Evolutionary conservation across 192 early-diverging fungal genomes (phyloP).

Genomic region (Phycomyces nitens): DNA sequence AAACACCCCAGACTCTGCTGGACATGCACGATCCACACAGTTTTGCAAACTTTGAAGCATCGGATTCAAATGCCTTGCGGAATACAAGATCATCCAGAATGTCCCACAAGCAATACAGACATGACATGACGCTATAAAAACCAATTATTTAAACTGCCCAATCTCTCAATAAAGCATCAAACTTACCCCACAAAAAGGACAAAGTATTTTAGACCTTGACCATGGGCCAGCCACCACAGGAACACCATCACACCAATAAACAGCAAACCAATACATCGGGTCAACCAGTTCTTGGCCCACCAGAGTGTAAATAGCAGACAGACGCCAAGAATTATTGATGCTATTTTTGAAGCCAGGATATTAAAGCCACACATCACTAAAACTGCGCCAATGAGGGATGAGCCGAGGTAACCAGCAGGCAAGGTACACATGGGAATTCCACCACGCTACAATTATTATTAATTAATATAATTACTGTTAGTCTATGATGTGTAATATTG

Average conservation of each 20-base stretch:
- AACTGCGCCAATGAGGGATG: slow-evolving; percentile 83
- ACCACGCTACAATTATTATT: slow-evolving; percentile 44
- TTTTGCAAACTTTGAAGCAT: slow-evolving; percentile 83
- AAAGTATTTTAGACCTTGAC: slow-evolving; percentile 79
- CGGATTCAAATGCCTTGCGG: slow-evolving; percentile 92
- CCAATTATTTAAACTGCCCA: too few relatives aligned
- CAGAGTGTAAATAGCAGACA: slow-evolving; percentile 77
- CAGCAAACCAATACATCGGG: slow-evolving; percentile 72
- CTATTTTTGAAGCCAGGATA: slow-evolving; percentile 79
- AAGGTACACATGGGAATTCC: slow-evolving; percentile 81
- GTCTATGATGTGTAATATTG: not conserved
- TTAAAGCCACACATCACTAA: slow-evolving; percentile 95
- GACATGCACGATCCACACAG: slow-evolving; percentile 65
- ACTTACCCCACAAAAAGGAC: slow-evolving; percentile 88
- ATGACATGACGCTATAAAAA: slow-evolving; percentile 79
- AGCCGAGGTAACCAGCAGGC: slow-evolving; percentile 90
- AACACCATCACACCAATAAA: slow-evolving; percentile 80
- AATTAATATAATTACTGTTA: not conserved
- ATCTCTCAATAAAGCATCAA: too few relatives aligned
- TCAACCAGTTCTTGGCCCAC: slow-evolving; percentile 90
- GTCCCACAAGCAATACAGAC: slow-evolving; percentile 92
- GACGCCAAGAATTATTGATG: slow-evolving; percentile 80
- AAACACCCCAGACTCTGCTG: slow-evolving; percentile 81
- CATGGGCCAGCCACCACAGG: slow-evolving; percentile 80
- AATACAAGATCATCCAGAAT: slow-evolving; percentile 91